Percentiles rank a stretch among this genome's conserved stretches.
phyloP scores from a whole-genome alignment of 108 stramenopile species.

The Mayamaea pseudoterrestris region DNA sequence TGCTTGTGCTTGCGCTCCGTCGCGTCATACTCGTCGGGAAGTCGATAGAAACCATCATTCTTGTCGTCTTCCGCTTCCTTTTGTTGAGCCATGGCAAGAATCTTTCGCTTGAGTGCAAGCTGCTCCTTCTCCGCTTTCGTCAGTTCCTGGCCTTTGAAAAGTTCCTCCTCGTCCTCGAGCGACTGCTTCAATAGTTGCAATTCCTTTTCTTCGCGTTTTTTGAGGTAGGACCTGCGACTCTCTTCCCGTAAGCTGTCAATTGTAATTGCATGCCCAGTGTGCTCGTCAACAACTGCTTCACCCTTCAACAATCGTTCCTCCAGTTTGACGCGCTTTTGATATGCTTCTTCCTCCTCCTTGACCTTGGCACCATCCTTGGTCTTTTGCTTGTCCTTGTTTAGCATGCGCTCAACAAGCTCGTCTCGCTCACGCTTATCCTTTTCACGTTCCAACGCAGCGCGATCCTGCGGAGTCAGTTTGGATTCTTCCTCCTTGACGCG shows the following conservation, averaged over 20 bases:
- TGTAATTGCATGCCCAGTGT: constrained; percentile 45
- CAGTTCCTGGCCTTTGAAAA: constrained; percentile 64
- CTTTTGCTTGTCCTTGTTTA: constrained; percentile 69
- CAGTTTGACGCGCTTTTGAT: constrained; percentile 33
- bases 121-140: constrained; percentile 66
- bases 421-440: constrained; percentile 83
- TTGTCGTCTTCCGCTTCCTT: constrained; percentile 25
- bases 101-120: constrained; percentile 62
- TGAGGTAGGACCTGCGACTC: constrained; percentile 84
- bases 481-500: constrained; percentile 9
- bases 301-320: constrained; percentile 78
- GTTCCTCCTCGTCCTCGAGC: constrained; percentile 89
- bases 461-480: constrained; percentile 48
- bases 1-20: constrained; percentile 45
- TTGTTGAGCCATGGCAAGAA: constrained; percentile 71
- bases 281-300: constrained; percentile 58
- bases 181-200: constrained; percentile 76
- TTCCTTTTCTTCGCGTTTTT: constrained; percentile 90
- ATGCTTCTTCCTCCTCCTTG: constrained; percentile 15
- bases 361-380: constrained; percentile 17
- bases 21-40: constrained; percentile 60
- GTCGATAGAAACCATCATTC: constrained; percentile 61
- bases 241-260: constrained; percentile 68
- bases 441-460: constrained; percentile 64
- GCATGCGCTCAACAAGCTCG: constrained; percentile 83